Base-by-base conservation (phyloP, 1,284 basidiomycete species). In the Puccinia brachypodii region DNA sequence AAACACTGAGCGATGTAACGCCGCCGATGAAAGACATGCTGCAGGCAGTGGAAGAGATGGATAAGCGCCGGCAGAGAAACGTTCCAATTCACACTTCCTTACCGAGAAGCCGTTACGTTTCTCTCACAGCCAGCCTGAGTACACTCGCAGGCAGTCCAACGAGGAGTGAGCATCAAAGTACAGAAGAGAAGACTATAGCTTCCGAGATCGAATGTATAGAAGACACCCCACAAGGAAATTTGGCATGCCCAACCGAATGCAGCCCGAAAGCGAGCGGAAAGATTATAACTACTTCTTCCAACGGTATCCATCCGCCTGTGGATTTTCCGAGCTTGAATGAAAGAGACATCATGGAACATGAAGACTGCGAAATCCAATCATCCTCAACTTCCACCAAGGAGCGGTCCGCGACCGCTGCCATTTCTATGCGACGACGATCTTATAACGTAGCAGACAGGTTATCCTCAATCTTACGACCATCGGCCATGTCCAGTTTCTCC, bases 391-490 rank as follows among this genome's bases (percentile, higher is more conserved):
- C 69, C 9, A 31, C 33, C n/a, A 72, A 31, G 28, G 44, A 50
- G 44, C 69, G 31, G 4, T 53, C 47, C 4, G 14, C 44, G 19
- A 72, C 69, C 31, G 50, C 69, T n/a, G 47, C 42, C 19, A 44
- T 42, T 38, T 72, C 69, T 16, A 44, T 53, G n/a, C 69, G 69
- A 33, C 44, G 44, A 31, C 44, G 69, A 9, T 72, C 69, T 22
- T 72, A 50, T 28, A 53, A 50, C n/a, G 44, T 72, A 25, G 69
- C 69, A 36, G 69, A 72, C 14, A 72, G 31, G 13, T 22, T 72
- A 36, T 47, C 47, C 14, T 72, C 69, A 33, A 50, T 69, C 68
- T 69, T 69, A 31, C 68, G 68, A 22, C 68, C 68, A 69, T 69
- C 68, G 14, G 28, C 8, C 38, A 38, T 25, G 9, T 44, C 9